Evolutionary conservation across 768 basidiomycete genomes (phyloP).

Genomic region (Leccinum boreale): DNA sequence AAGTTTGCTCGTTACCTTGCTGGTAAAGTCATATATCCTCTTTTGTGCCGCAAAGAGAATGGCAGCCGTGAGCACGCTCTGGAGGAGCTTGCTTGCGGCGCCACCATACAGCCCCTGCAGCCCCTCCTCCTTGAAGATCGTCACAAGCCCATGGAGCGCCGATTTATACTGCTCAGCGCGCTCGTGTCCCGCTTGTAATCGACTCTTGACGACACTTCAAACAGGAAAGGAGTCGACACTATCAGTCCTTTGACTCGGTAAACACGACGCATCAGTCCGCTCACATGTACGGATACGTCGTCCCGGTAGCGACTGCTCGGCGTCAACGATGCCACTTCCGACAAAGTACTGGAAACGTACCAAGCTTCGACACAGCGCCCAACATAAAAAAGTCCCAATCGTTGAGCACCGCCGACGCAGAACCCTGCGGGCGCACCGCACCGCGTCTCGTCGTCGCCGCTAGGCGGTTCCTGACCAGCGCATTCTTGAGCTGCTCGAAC

Average conservation of each 20-base stretch:
- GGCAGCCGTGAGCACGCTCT: conserved; percentile 90
- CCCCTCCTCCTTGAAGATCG: conserved; percentile 78
- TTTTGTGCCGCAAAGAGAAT: conserved; percentile 91
- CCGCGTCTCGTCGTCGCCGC: conserved; percentile 34
- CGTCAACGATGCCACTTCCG: neutral
- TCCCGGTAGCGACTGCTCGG: conserved; percentile 44
- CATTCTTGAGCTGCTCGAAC: conserved; percentile 94
- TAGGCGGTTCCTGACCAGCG: conserved; percentile 62
- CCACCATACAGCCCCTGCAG: conserved; percentile 85
- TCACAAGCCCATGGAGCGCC: conserved; percentile 69
- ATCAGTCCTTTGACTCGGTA: neutral
- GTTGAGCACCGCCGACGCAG: conserved; percentile 51
- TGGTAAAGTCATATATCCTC: conserved; percentile 73
- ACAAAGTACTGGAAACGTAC: conserved; percentile 34
- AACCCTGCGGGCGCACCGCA: conserved; percentile 42
- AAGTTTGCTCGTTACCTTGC: conserved; percentile 34
- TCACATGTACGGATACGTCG: conserved; percentile 76
- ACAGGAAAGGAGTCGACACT: neutral
- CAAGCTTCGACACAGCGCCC: conserved; percentile 91
- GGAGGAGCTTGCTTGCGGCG: conserved; percentile 81
- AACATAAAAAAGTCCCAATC: conserved; percentile 93
- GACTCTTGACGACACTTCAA: conserved; percentile 67
- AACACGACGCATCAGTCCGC: conserved; percentile 15
- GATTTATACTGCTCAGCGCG: conserved; percentile 71
- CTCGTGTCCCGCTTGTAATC: conserved; percentile 73